Percentiles rank a stretch among this genome's conserved stretches.
phyloP scores from a whole-genome alignment of 495 filamentous ascomycete genomes.

The Penicillium manginii region DNA sequence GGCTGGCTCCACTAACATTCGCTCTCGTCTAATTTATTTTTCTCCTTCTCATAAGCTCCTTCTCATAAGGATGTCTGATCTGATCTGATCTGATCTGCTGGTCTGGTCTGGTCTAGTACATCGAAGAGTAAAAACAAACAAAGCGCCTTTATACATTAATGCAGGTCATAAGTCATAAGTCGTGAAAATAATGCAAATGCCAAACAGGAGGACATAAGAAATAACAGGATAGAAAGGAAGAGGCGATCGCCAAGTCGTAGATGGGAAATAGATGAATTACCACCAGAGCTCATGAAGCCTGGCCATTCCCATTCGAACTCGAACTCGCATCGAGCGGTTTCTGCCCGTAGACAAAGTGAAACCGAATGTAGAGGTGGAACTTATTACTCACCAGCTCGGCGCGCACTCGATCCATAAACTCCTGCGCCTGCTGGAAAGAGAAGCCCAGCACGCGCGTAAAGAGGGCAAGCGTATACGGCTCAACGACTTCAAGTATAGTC shows the following conservation, averaged over 20 bases:
- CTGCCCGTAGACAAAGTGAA: slow-evolving; percentile 47
- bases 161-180: slow-evolving; percentile 15
- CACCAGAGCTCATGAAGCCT: not conserved
- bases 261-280: no score
- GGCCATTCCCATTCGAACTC: slow-evolving; percentile 2
- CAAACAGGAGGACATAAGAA: not conserved
- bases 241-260: not conserved
- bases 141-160: slow-evolving; percentile 18
- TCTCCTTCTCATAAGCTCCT: no score
- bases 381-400: slow-evolving; percentile 34
- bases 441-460: slow-evolving; percentile 60
- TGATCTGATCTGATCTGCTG: no score
- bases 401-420: slow-evolving; percentile 39
- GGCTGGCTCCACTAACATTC: no score
- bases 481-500: slow-evolving; percentile 44
- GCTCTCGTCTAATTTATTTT: not conserved
- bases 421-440: slow-evolving; percentile 38
- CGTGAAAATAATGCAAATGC: not conserved
- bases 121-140: not conserved
- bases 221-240: not conserved
- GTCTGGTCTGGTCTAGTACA: slow-evolving; percentile 13
- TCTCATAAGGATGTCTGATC: not conserved
- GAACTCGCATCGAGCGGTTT: slow-evolving; percentile 30
- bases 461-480: slow-evolving; percentile 56
- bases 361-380: slow-evolving; percentile 40